Evolutionary conservation across 129 eudicot genomes (phyloP).

Genomic region (Centrapalus pauciflorus): DNA sequence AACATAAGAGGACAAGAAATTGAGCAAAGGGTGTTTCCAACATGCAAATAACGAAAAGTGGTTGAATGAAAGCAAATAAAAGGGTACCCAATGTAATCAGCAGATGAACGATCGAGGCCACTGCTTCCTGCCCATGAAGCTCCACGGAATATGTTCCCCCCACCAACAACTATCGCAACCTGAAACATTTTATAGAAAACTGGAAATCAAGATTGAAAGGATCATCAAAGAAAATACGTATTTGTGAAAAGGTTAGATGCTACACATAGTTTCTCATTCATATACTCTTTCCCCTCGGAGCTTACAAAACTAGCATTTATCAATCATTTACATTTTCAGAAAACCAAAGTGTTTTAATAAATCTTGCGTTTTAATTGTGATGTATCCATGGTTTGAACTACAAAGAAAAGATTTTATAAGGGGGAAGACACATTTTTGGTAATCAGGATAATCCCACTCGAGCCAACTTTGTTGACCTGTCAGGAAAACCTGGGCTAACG

Average conservation of each 20-base stretch:
- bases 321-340: too few relatives aligned
- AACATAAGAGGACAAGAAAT: background rate
- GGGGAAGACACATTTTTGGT: too few relatives aligned
- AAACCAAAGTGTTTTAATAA: too few relatives aligned
- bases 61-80: background rate
- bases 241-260: background rate
- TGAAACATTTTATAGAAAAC: slow-evolving; percentile 15
- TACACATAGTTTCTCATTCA: background rate
- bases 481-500: too few relatives aligned
- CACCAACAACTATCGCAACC: slow-evolving; percentile 99
- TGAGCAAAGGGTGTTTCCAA: background rate
- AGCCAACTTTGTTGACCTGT: too few relatives aligned
- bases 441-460: too few relatives aligned
- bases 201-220: background rate
- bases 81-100: slow-evolving; percentile 91
- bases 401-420: too few relatives aligned
- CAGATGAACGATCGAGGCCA: slow-evolving; percentile 97
- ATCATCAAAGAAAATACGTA: background rate
- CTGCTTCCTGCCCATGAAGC: slow-evolving; percentile 98
- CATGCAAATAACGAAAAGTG: background rate
- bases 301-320: too few relatives aligned
- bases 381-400: too few relatives aligned
- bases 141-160: slow-evolving; percentile 96
- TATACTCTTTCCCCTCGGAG: background rate
- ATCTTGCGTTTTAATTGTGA: too few relatives aligned